phyloP scores from a whole-genome alignment of 2,329 filamentous ascomycete genomes.

The Penicillium sclerotiorum region DNA sequence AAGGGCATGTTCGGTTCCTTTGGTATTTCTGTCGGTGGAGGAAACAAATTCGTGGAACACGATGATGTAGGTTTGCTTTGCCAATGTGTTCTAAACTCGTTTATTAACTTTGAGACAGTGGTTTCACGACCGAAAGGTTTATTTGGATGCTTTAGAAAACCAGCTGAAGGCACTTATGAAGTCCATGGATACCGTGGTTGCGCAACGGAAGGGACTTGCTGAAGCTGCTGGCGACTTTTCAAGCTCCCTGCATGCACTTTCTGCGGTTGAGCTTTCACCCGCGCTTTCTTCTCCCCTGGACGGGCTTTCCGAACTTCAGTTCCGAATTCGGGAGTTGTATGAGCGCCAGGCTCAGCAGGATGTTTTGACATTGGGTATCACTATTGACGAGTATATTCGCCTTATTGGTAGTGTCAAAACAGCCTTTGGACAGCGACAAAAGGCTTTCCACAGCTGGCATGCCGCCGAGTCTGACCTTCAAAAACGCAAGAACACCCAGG shows the following conservation, averaged over 20 bases:
- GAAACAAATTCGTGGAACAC: conserved; percentile 91
- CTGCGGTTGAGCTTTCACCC: conserved; percentile 88
- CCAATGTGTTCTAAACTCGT: neutral
- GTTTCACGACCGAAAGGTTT: conserved; percentile 96
- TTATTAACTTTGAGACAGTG: conserved; percentile 59
- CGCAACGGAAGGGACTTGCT: conserved; percentile 87
- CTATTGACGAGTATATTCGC: conserved; percentile 97
- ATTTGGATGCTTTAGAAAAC: conserved; percentile 89
- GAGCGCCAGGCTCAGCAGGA: conserved; percentile 97
- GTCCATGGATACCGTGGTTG: conserved; percentile 89
- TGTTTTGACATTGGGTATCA: conserved; percentile 92
- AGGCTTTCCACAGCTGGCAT: conserved; percentile 95
- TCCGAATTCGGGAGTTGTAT: conserved; percentile 92
- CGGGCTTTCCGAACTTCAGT: conserved; percentile 86
- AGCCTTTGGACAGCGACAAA: conserved; percentile 88
- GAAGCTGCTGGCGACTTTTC: conserved; percentile 95
- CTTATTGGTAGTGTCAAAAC: conserved; percentile 94
- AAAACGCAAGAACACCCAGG: conserved; percentile 85
- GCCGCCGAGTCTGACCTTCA: conserved; percentile 83
- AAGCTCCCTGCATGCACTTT: conserved; percentile 86
- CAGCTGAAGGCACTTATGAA: conserved; percentile 90
- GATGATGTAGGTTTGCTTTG: conserved; percentile 71
- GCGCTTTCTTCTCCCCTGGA: conserved; percentile 86
- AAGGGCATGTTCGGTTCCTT: conserved; percentile 91
- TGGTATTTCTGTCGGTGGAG: conserved; percentile 74